Evolutionary conservation across 2,329 filamentous ascomycete genomes (phyloP).

Genomic region (Fusarium vanettenii): DNA sequence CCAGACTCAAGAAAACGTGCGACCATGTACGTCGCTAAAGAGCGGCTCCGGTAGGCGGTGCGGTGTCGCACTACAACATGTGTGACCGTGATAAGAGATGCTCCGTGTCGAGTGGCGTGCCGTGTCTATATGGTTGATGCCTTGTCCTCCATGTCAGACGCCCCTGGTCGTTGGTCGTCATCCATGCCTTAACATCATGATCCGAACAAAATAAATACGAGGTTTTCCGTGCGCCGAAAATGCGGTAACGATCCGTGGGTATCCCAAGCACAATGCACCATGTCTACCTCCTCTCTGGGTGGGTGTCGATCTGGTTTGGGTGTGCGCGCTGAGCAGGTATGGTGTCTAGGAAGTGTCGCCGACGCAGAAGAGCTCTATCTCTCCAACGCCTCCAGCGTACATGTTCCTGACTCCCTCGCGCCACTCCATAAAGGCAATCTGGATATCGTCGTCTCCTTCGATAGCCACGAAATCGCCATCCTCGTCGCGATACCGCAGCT

Average conservation of each 20-base stretch:
- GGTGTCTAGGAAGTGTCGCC: conserved; percentile 55
- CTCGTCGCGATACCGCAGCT: conserved; percentile 90
- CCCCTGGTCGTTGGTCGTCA: conserved; percentile 40
- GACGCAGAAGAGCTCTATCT: conserved; percentile 89
- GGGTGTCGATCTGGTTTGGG: conserved; percentile 10
- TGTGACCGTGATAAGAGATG: conserved; percentile 30
- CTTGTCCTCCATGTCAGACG: conserved; percentile 36
- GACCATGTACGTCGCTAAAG: conserved; percentile 14
- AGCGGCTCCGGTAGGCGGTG: conserved; percentile 30
- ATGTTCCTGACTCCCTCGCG: conserved; percentile 73
- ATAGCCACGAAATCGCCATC: conserved; percentile 95
- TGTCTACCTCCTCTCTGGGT: conserved; percentile 28
- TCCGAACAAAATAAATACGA: conserved; percentile 41
- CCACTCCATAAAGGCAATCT: conserved; percentile 96
- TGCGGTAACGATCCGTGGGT: conserved; percentile 47
- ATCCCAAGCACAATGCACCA: conserved; percentile 44
- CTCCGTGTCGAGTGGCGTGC: conserved; percentile 40
- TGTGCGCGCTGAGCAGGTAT: neutral
- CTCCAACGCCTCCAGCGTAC: conserved; percentile 78
- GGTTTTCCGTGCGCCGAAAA: conserved; percentile 47
- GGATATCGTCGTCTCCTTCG: conserved; percentile 94
- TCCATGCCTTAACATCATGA: conserved; percentile 37
- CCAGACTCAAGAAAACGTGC: conserved; percentile 34
- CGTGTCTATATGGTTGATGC: conserved; percentile 48
- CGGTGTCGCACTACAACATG: conserved; percentile 22